A percentile compares a stretch with the other conserved stretches of the same genome.
These are phyloP conservation scores for Metschnikowia baotianmanensis DNA, from an alignment of 805 yeast genomes.

Conservation along the genomic window DNA sequence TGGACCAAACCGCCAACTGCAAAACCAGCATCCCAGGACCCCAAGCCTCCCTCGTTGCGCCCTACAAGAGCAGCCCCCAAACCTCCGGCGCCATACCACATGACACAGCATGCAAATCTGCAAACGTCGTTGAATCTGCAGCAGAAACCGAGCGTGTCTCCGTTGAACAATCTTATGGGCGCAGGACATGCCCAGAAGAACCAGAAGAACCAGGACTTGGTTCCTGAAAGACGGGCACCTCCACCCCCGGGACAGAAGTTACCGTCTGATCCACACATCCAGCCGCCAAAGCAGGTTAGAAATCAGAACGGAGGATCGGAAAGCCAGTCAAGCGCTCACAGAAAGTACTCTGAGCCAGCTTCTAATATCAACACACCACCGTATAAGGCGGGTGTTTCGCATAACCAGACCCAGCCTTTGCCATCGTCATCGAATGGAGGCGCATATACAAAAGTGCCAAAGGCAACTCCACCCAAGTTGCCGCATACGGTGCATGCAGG, in stretches of 20 bases:
- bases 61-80: constrained; percentile 44
- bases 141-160: constrained; percentile 24
- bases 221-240: constrained; percentile 56
- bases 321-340: no score
- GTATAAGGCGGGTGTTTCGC: constrained; percentile 11
- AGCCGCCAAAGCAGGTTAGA: not conserved
- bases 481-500: constrained; percentile 33
- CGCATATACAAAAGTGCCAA: constrained; percentile 20
- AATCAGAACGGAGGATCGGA: no score
- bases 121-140: not conserved
- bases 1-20: constrained; percentile 38
- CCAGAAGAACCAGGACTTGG: constrained; percentile 25
- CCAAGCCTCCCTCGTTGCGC: constrained; percentile 22
- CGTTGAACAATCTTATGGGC: constrained; percentile 32
- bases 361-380: no score
- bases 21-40: constrained; percentile 6
- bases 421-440: constrained; percentile 24
- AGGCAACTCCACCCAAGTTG: constrained; percentile 27
- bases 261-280: not conserved
- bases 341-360: no score
- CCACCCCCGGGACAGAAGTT: constrained; percentile 42
- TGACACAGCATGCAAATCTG: no score
- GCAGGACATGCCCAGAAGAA: constrained; percentile 19
- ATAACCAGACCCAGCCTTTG: constrained; percentile 17
- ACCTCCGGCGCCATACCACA: constrained; percentile 43